Conservation (phyloP, 768 basidiomycete genomes). For the Boletus reticulatus region DNA sequence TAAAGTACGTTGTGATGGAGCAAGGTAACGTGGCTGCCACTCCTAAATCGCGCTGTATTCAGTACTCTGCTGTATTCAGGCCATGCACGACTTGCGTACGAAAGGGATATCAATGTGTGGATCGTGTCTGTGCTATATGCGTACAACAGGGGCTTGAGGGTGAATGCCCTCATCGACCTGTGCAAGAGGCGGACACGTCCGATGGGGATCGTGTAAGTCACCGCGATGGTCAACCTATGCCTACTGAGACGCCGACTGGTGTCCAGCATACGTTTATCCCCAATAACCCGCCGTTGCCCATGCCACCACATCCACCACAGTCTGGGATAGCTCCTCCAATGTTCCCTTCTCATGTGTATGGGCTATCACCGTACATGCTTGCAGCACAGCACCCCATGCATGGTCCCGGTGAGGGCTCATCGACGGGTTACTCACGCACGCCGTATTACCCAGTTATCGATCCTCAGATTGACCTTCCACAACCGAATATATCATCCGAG, state of each 20-base stretch:
- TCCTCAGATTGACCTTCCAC: conserved; percentile 33
- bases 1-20: conserved; percentile 61
- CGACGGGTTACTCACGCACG: conserved; percentile 24
- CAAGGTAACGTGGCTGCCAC: conserved; percentile 38
- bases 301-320: conserved; percentile 18
- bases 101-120: conserved; percentile 52
- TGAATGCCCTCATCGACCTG: conserved; percentile 44
- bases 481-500: conserved; percentile 33
- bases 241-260: neutral
- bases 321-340: conserved; percentile 14
- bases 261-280: conserved; percentile 15
- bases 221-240: neutral
- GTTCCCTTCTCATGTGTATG: conserved; percentile 29
- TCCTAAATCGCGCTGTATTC: neutral
- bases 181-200: conserved; percentile 22
- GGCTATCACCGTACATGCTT: conserved; percentile 26
- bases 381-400: conserved; percentile 21
- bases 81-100: conserved; percentile 50
- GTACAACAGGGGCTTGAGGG: conserved; percentile 41
- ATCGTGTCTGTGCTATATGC: conserved; percentile 47
- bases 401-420: conserved; percentile 21
- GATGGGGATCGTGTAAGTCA: conserved; percentile 22
- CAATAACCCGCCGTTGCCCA: conserved; percentile 7
- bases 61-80: conserved; percentile 28
- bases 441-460: conserved; percentile 42